Evolutionary conservation across 2,329 filamentous ascomycete genomes (phyloP).

Genomic region (Stagonosporopsis cucurbitacearum): DNA sequence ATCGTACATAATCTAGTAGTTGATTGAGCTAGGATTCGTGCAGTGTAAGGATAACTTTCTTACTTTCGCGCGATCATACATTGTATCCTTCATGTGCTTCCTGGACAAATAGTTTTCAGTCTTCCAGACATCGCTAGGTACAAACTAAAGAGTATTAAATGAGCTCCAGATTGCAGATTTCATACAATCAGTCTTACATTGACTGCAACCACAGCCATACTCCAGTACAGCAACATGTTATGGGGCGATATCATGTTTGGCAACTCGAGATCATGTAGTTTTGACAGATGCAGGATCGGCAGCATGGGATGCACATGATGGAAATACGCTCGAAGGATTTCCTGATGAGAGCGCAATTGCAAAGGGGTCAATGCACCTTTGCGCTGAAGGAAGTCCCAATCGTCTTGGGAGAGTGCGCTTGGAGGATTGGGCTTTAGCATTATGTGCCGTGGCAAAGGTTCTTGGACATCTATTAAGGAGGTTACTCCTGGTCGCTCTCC

Average conservation of each 20-base stretch:
- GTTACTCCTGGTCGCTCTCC: conserved; percentile 13
- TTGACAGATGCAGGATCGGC: conserved; percentile 2
- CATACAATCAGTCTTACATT: not conserved
- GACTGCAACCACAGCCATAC: conserved; percentile 13
- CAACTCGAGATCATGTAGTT: not conserved
- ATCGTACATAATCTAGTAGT: conserved; percentile 9
- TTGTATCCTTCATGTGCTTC: conserved; percentile 15
- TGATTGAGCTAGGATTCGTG: not conserved
- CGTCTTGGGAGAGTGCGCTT: not conserved
- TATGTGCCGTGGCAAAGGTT: conserved; percentile 12
- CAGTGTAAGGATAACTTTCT: not conserved
- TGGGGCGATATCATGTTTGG: not conserved
- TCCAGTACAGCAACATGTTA: conserved; percentile 11
- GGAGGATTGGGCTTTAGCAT: conserved; percentile 4
- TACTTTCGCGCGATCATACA: conserved; percentile 11
- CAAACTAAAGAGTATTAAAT: not conserved
- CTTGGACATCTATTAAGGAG: conserved; percentile 6
- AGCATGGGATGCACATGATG: conserved; percentile 12
- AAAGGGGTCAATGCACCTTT: conserved; percentile 5
- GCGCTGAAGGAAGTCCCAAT: conserved; percentile 7
- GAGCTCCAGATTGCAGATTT: not conserved
- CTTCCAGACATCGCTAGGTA: conserved; percentile 7
- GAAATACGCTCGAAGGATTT: conserved; percentile 11
- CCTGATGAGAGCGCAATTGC: not conserved
- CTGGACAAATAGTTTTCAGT: conserved; percentile 4